Base-by-base conservation (phyloP, 2,329 filamentous ascomycete species). In the Leptographium galeiforme region DNA sequence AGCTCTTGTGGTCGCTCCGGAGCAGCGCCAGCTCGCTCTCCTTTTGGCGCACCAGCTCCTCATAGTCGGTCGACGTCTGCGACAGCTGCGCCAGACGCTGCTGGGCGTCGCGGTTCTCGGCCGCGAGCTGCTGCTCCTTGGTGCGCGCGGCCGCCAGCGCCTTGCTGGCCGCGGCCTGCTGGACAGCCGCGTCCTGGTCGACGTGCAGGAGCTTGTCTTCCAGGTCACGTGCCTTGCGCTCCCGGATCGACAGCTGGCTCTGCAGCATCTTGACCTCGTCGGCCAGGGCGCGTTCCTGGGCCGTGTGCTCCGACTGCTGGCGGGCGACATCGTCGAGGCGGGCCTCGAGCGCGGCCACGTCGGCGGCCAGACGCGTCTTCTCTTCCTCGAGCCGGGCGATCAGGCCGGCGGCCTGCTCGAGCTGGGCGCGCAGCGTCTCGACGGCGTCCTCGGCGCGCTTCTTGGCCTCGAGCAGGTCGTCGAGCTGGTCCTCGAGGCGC, bases 261-360 rank as follows among this genome's bases (percentile, higher is more conserved):
- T 91, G 85, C 6, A 98, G 78, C 79, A 96, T 87, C 65, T 87
- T 88, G 60, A 96, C 80, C 61, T 98, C 89, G 57, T 89, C 87
- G 48, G 81, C 81, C 18, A 98, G 73, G 12, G 77, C 79, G 41
- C 86, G 79, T 63, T 97, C 87, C 57, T 89, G 82, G 58, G 81
- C 79, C 57, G 84, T 87, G 51, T 86, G 80, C 62, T 90, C 79
- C 0, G 84, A 82, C 58, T 87, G 85, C 49, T 78, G 78, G 53
- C 76, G 75, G 44, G 87, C 81, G 12, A 93, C 76, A 8, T 88
- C 82, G 10, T 80, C 71, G 12, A 97, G 74, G 49, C 85, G 81
- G 2, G 70, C 66, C 59, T 96, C 85, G 10, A 97, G 73, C 19
- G 84, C 77, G 1, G 77, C 70, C 6, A 91, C 76, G 51, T 82